phyloP scores from a whole-genome alignment of 768 basidiomycete species.

The Podaxis sp. region DNA sequence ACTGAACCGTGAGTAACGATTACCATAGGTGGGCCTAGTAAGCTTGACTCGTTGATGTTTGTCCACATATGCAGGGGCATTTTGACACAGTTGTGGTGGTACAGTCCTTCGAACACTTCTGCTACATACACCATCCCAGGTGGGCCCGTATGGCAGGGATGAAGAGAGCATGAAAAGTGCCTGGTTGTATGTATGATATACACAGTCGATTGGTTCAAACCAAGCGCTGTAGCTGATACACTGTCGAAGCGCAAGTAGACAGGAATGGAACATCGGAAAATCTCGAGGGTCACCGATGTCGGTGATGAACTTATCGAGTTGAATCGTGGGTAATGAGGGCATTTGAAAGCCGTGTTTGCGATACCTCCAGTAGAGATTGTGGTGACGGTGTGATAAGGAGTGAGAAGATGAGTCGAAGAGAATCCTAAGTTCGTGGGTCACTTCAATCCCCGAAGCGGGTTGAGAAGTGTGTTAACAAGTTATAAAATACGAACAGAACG shows the following conservation, averaged over 20 bases:
- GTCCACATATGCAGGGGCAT: conserved; percentile 7
- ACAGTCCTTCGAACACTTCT: conserved; percentile 16
- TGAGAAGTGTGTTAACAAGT: not conserved
- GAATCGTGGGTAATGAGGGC: not conserved
- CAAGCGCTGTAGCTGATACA: not conserved
- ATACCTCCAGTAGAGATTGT: not conserved
- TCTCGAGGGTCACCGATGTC: not conserved
- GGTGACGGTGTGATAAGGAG: not conserved
- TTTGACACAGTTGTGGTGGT: conserved; percentile 22
- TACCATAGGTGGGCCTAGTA: not conserved
- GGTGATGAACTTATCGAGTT: not conserved
- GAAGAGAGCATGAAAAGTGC: not conserved
- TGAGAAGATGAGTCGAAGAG: not conserved
- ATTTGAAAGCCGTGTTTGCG: not conserved
- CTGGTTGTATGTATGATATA: not conserved
- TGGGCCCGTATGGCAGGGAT: conserved; percentile 3
- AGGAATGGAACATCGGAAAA: not conserved
- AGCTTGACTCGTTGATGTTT: not conserved
- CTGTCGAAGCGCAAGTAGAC: not conserved
- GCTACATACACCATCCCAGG: conserved; percentile 19
- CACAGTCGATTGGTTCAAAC: not conserved
- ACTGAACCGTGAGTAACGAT: conserved; percentile 26
- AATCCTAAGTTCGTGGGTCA: not conserved
- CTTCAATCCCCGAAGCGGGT: not conserved
- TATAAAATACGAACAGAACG: not conserved